These are phyloP conservation scores for Nothopassalora personata DNA, from an alignment of 2,329 filamentous ascomycete genomes.

Conservation along the genomic window DNA sequence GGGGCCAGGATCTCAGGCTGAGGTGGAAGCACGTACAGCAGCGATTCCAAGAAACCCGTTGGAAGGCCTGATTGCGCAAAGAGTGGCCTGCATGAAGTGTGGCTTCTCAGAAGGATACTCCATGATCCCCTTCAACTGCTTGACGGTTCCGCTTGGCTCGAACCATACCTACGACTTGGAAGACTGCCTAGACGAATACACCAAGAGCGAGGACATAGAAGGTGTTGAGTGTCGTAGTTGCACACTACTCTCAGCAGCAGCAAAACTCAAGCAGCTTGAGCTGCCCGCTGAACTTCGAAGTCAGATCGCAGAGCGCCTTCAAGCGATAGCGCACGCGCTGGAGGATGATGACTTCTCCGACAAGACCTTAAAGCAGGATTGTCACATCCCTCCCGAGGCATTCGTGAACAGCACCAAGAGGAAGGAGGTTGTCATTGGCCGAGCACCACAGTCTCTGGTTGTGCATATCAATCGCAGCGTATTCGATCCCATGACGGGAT, in stretches of 20 bases:
- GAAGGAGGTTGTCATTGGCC: slow-evolving; percentile 78
- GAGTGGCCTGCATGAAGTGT: slow-evolving; percentile 80
- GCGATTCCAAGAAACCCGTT: slow-evolving; percentile 62
- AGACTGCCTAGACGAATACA: slow-evolving; percentile 79
- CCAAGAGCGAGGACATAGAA: slow-evolving; percentile 75
- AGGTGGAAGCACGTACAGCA: slow-evolving; percentile 6
- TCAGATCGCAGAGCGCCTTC: slow-evolving; percentile 51
- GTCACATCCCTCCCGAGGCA: slow-evolving; percentile 52
- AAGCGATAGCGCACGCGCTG: slow-evolving; percentile 63
- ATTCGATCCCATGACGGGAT: slow-evolving; percentile 77
- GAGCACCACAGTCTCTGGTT: slow-evolving; percentile 72
- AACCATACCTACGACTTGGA: slow-evolving; percentile 64
- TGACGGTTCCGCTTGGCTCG: slow-evolving; percentile 75
- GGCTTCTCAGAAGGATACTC: slow-evolving; percentile 83
- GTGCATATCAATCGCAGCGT: slow-evolving; percentile 89
- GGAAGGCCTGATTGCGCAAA: slow-evolving; percentile 80
- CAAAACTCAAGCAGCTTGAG: slow-evolving; percentile 46
- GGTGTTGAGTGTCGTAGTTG: slow-evolving; percentile 90
- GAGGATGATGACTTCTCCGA: slow-evolving; percentile 74
- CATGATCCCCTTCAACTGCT: slow-evolving; percentile 87
- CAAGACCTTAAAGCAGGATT: slow-evolving; percentile 42
- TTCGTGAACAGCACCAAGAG: slow-evolving; percentile 78
- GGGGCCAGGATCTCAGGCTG: slow-evolving; percentile 2
- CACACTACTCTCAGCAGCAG: slow-evolving; percentile 61
- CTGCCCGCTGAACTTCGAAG: slow-evolving; percentile 41